Evolutionary conservation across 2,329 filamentous ascomycete genomes (phyloP).

Genomic region (Nothophaeocryptopus gaeumannii): DNA sequence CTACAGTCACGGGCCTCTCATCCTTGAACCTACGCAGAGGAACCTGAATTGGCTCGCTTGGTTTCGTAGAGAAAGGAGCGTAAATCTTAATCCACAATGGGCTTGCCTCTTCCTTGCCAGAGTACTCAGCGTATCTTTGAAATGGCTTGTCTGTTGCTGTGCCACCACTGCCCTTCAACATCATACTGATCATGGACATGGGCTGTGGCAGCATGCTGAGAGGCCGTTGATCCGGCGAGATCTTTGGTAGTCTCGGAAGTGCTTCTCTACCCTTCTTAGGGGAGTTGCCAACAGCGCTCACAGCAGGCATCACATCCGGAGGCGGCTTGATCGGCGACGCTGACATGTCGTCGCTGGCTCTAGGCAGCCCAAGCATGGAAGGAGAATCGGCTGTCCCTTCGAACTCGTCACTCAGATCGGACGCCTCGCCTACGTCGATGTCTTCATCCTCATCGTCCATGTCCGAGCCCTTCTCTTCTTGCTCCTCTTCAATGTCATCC

Average conservation of each 20-base stretch:
- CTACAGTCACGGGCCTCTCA: slow-evolving; percentile 68
- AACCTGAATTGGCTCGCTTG: slow-evolving; percentile 67
- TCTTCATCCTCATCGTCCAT: slow-evolving; percentile 41
- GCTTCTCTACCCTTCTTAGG: slow-evolving; percentile 62
- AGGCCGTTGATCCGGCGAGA: slow-evolving; percentile 67
- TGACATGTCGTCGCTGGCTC: slow-evolving; percentile 51
- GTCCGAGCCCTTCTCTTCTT: slow-evolving; percentile 36
- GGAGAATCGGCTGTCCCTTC: slow-evolving; percentile 63
- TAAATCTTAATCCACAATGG: slow-evolving; percentile 76
- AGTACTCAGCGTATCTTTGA: slow-evolving; percentile 71
- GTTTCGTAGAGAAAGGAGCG: slow-evolving; percentile 65
- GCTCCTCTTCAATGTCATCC: slow-evolving; percentile 41
- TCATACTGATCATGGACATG: slow-evolving; percentile 57
- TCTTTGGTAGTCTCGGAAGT: slow-evolving; percentile 57
- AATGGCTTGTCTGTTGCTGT: slow-evolving; percentile 59
- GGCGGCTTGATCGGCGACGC: slow-evolving; percentile 47
- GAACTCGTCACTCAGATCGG: slow-evolving; percentile 54
- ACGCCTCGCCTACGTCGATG: slow-evolving; percentile 36
- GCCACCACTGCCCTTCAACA: slow-evolving; percentile 62
- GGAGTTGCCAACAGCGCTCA: slow-evolving; percentile 46
- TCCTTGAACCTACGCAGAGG: slow-evolving; percentile 68
- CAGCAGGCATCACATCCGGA: slow-evolving; percentile 43
- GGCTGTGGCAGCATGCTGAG: slow-evolving; percentile 68
- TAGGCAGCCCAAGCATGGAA: slow-evolving; percentile 63
- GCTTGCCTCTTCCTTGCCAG: slow-evolving; percentile 73